phyloP scores from a whole-genome alignment of 139 green algal species.

The Tetraselmis striata region DNA sequence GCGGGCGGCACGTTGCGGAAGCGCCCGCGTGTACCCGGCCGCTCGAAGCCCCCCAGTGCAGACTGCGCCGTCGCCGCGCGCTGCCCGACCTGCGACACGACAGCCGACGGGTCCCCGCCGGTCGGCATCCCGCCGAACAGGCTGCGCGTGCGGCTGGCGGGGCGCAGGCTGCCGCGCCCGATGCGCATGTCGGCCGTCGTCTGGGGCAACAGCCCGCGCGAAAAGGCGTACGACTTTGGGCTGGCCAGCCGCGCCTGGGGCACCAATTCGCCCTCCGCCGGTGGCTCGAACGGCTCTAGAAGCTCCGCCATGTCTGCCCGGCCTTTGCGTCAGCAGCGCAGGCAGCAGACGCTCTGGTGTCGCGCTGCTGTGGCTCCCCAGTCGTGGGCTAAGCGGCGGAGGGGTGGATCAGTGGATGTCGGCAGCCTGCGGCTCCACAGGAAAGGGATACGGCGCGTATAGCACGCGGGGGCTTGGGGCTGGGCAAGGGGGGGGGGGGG shows the following conservation, averaged over 20 bases:
- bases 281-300: neutral
- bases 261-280: neutral
- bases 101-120: neutral
- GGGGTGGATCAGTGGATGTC: too few species aligned
- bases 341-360: too few species aligned
- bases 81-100: neutral
- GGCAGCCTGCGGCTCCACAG: too few species aligned
- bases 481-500: too few species aligned
- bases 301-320: neutral
- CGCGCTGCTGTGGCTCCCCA: too few species aligned
- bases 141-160: neutral
- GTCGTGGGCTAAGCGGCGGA: too few species aligned
- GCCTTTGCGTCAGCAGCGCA: too few species aligned
- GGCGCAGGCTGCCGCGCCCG: neutral
- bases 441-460: too few species aligned
- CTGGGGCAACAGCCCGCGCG: neutral
- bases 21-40: neutral
- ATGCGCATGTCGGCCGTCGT: neutral
- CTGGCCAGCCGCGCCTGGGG: neutral
- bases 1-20: neutral
- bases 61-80: neutral
- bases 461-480: too few species aligned
- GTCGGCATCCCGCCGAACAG: neutral
- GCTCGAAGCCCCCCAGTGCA: neutral
- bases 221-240: neutral